Base-by-base conservation (phyloP, 345 rosid genomes). In the Brassica carinata region DNA sequence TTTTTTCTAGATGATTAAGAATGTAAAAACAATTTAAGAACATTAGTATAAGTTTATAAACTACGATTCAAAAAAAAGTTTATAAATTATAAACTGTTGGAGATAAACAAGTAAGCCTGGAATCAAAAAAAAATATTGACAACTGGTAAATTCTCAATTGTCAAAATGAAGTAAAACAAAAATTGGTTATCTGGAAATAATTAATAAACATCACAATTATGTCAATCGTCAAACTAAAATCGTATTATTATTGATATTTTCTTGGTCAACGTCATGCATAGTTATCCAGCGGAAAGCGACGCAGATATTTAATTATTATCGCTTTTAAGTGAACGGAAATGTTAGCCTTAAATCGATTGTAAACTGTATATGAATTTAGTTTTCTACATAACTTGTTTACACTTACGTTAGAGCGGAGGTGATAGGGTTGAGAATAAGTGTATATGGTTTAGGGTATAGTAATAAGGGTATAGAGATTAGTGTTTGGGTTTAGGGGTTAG, bases 221-320 rank as follows among this genome's bases (percentile, higher is more conserved):
- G 13, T 72, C 17, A 2, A 27, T 65, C 59, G 61, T 78, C 67
- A 71, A 78, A 51, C 19, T 59, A 34, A 62, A 73, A 64, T 76
- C 64, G 23, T 64, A 64, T 9, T 4, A 36, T 71, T 65, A 31
- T 31, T n/a, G 51, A 38, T 38, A 38, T 8, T 38, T 38, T 8
- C 8, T 38, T 8, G 43, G 43, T 8, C 51, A 10, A 11, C 51
- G 10, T 43, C 10, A 43, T 43, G 51, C 68, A 57, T 58, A 10
- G 18, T 72, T 72, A 79, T 79, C 73, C 62, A 72, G 0, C 4
- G 1, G 72, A 65, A 78, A 72, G 26, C 73, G 67, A 72, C 64
- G 4, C 48, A 78, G 73, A 73, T 79, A 67, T 73, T 73, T 11
- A 10, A 27, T 5, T 23, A 23, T n/a, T 31, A 31, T 31, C 34